These are phyloP conservation scores for Furcasterigmium sp. DNA, from an alignment of 2,329 filamentous ascomycete genomes.

Conservation along the genomic window DNA sequence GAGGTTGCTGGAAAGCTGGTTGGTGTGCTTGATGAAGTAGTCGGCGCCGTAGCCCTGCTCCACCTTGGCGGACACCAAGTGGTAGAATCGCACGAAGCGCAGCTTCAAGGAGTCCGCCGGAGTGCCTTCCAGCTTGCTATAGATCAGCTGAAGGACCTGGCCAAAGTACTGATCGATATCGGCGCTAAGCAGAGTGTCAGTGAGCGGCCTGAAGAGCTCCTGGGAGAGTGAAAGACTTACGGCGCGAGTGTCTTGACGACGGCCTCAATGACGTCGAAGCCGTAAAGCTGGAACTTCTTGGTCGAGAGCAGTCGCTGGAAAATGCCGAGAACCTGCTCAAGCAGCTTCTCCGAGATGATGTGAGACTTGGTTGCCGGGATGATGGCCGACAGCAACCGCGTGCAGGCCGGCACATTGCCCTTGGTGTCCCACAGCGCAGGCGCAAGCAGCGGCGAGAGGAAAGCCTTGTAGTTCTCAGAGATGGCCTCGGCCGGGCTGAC, in stretches of 20 bases:
- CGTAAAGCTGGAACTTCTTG: conserved; percentile 80
- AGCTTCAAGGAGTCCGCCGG: conserved; percentile 75
- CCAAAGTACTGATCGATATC: conserved; percentile 72
- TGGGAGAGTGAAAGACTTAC: conserved; percentile 42
- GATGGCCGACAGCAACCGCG: conserved; percentile 77
- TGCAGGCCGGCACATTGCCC: conserved; percentile 88
- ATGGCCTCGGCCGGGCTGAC: conserved; percentile 74
- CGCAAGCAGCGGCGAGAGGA: conserved; percentile 73
- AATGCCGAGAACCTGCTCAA: conserved; percentile 86
- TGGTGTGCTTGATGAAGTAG: conserved; percentile 82
- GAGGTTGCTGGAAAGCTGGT: conserved; percentile 71
- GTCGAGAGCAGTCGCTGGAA: conserved; percentile 84
- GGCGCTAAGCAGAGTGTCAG: conserved; percentile 31
- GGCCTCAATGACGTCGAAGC: conserved; percentile 85
- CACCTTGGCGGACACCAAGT: conserved; percentile 74
- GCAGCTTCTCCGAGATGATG: conserved; percentile 73
- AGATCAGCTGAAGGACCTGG: conserved; percentile 74
- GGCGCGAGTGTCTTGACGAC: conserved; percentile 68
- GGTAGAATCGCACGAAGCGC: conserved; percentile 90
- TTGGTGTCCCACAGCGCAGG: conserved; percentile 86
- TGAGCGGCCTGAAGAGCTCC: background rate
- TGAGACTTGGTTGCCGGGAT: conserved; percentile 70
- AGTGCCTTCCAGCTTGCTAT: conserved; percentile 66
- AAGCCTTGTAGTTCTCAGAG: conserved; percentile 72
- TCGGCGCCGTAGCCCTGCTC: conserved; percentile 85